Percentiles rank a stretch among this genome's conserved stretches.
phyloP scores from a whole-genome alignment of 306 rosid species.

The Prunus persica region DNA sequence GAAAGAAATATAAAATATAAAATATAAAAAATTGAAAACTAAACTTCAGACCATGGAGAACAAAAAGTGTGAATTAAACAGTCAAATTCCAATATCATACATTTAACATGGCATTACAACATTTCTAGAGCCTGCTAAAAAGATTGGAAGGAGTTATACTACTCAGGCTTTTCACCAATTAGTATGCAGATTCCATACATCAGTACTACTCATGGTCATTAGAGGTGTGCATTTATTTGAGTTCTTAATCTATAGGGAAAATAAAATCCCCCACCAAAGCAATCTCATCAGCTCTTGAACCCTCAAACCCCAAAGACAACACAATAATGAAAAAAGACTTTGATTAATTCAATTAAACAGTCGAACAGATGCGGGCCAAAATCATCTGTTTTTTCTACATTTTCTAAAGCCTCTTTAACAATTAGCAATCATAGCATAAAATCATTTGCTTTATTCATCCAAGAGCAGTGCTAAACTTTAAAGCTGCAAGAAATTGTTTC shows the following conservation, averaged over 20 bases:
- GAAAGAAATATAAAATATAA: too few species aligned
- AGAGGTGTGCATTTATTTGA: too few species aligned
- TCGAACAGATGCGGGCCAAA: not conserved
- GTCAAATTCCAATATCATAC: not conserved
- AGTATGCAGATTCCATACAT: not conserved
- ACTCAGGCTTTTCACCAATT: not conserved
- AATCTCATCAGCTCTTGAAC: not conserved
- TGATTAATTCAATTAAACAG: not conserved
- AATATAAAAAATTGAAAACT: not conserved
- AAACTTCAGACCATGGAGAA: not conserved
- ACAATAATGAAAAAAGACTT: not conserved
- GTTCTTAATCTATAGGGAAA: not conserved
- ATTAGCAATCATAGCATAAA: not conserved
- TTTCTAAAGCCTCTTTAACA: not conserved
- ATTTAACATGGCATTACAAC: not conserved
- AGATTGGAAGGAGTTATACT: not conserved
- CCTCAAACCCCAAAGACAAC: not conserved
- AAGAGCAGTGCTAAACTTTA: not conserved
- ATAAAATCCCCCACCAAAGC: not conserved
- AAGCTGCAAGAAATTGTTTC: not conserved
- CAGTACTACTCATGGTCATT: not conserved
- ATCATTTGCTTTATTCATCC: not conserved
- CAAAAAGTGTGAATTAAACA: not conserved
- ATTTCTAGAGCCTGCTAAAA: not conserved
- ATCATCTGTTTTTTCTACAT: not conserved